Base-by-base conservation (phyloP, 306 rosid species). In the Sophora flavescens region DNA sequence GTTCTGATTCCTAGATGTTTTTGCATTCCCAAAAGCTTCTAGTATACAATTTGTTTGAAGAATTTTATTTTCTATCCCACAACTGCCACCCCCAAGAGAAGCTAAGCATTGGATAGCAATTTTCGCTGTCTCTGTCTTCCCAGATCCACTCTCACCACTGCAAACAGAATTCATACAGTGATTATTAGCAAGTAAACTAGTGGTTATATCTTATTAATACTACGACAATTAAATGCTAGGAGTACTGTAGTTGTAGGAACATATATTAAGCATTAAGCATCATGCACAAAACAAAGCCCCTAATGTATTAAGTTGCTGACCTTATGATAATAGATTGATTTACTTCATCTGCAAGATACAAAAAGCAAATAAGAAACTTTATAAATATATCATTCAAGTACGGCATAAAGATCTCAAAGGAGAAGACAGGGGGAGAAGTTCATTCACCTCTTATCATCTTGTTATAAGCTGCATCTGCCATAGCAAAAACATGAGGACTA, bases 121-220 rank as follows among this genome's bases (percentile, higher is more conserved):
- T 91, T 92, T 95, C 50, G 93, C 90, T 30, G 97, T 92, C 88
- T 89, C 92, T 28, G 97, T 95, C 85, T 95, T 95, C 78, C 97
- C 99, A 39, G 97, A 88, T 83, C 99, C 99, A 79, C 96, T 92
- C 85, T 92, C 97, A 51, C 97, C 97, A 81, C 97, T 92, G 87
- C 42, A 86, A 82, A 71, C 74, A 78, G 83, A 72, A 76, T 65
- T 48, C 52, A 3, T 52, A 66, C 44, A 10, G 53, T 5, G 57
- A 73, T 44, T 41, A 75, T 68, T 38, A 78, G 59, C 44, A 74
- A 73, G 22, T 38, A 26, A 38, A 48, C 17, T 14, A 8, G 70
- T 39, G 36, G 36, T 41, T 47, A 62, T 68, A 51, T 47, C 56
- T 57, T 33, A 17, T 66, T 38, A 38, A 51, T 15, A 62, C 71